These are phyloP conservation scores for Asterella californica DNA, from an alignment of 225 moss, liverwort and hornwort species.

Conservation along the genomic window DNA sequence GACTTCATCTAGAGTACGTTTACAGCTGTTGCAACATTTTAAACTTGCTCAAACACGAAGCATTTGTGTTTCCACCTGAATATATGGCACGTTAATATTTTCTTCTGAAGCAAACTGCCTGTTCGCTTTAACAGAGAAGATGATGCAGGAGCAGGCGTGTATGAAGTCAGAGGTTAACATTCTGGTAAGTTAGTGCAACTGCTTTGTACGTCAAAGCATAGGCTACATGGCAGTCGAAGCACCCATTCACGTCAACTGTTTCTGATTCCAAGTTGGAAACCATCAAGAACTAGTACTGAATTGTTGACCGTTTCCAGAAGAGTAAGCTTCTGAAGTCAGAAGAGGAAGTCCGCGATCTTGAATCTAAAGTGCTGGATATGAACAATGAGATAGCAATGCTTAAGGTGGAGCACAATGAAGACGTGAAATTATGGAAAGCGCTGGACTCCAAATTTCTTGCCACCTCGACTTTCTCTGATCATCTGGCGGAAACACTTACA, in stretches of 20 bases:
- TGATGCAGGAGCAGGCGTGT: constrained; percentile 54
- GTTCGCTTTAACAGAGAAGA: constrained; percentile 34
- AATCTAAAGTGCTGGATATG: constrained; percentile 37
- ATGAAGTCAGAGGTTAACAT: constrained; percentile 40
- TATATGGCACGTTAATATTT: neutral
- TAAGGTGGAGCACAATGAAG: constrained; percentile 45
- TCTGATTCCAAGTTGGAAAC: neutral
- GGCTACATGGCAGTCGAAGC: neutral
- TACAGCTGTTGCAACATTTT: too few relatives aligned
- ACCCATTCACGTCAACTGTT: neutral
- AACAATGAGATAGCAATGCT: constrained; percentile 40
- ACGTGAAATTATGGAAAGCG: constrained; percentile 48
- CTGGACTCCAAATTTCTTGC: constrained; percentile 48
- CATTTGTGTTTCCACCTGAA: neutral
- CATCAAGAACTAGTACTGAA: neutral
- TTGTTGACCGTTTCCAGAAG: constrained; percentile 29
- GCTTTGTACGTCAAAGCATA: neutral
- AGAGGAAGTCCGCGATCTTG: constrained; percentile 36
- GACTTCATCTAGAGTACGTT: neutral
- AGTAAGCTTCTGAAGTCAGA: constrained; percentile 46
- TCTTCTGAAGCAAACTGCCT: neutral
- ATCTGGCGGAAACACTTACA: constrained; percentile 46
- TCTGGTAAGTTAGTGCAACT: constrained; percentile 32
- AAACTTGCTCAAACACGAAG: neutral
- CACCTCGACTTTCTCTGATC: constrained; percentile 43